Evolutionary conservation across 2,329 filamentous ascomycete genomes (phyloP), one percentile per base, ranked within the genome.

Genomic region (Cytospora schulzeri): DNA sequence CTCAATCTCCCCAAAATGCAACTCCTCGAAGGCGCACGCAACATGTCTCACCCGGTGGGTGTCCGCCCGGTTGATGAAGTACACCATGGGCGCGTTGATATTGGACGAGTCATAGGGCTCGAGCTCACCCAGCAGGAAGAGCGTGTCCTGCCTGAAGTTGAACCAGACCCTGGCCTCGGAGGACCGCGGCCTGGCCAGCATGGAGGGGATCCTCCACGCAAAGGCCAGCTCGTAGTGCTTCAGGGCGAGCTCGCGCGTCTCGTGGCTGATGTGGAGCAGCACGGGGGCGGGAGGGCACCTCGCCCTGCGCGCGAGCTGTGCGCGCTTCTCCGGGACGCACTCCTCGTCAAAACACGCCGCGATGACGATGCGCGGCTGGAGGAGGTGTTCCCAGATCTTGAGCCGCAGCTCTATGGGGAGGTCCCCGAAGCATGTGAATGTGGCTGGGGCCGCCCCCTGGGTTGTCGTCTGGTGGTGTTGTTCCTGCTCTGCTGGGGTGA

Each of bases 391-490:
- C 81, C 81, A 84, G 67, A 84, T 75, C 71, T 77, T 76, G 61
- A 82, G 73, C 56, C 82, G 80, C 60, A 84, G 76, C 71, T 84
- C 81, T 29, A 76, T 62, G 1, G 81, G 81, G 9, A 83, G 75
- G n/a, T 68, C 52, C 4, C 72, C 65, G 70, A 83, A 83, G 54
- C 64, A 71, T 22, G 69, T 71, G 69, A 77, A 79, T 52, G 71
- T 62, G 61, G 70, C 51, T 31, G 66, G 31, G 26, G 56, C 19
- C 29, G 57, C 22, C 33, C 35, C 33, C 24, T 48, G 29, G 19
- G 45, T 15, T n/a, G 22, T 12, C 28, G n/a, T n/a, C n/a, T n/a
- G n/a, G n/a, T 29, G 51, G 26, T 24, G n/a, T 24, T 4, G 45
- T n/a, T 45, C 19, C 6, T 14, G 45, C 19, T 48, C 45, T 22